Evolutionary conservation across 352 stramenopile genomes (phyloP).

Genomic region (Paralagenidium karlingii): DNA sequence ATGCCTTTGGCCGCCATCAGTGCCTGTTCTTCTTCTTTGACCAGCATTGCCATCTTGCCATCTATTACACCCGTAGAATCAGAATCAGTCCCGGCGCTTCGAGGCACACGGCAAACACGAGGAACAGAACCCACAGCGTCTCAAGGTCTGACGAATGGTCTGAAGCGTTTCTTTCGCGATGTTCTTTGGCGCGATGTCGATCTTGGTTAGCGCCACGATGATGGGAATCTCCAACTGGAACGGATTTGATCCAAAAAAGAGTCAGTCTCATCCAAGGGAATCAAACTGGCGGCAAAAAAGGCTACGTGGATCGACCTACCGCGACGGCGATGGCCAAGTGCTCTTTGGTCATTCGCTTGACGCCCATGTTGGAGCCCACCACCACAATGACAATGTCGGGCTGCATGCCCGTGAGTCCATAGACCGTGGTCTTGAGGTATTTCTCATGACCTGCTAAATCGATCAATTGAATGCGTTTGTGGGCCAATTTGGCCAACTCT

Average conservation of each 20-base stretch:
- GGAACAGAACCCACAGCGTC: conserved; percentile 32
- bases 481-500: conserved; percentile 58
- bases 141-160: conserved; percentile 78
- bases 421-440: conserved; percentile 99
- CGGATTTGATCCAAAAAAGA: conserved; percentile 1
- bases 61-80: conserved; percentile 14
- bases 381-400: conserved; percentile 93
- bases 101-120: background rate
- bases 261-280: background rate
- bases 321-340: conserved; percentile 88
- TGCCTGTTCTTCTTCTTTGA: conserved; percentile 82
- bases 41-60: conserved; percentile 89
- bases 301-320: conserved; percentile 10
- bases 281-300: background rate
- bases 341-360: conserved; percentile 91
- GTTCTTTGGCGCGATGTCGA: conserved; percentile 89
- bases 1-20: conserved; percentile 81
- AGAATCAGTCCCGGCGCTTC: background rate
- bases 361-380: conserved; percentile 89
- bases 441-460: conserved; percentile 93
- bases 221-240: conserved; percentile 83
- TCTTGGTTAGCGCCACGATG: conserved; percentile 90
- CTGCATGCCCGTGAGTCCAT: conserved; percentile 95
- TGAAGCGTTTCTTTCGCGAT: conserved; percentile 87
- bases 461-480: conserved; percentile 83